A percentile compares a stretch with the other conserved stretches of the same genome.
phyloP scores from a whole-genome alignment of 2,329 filamentous ascomycete genomes.

The Trichoderma breve region DNA sequence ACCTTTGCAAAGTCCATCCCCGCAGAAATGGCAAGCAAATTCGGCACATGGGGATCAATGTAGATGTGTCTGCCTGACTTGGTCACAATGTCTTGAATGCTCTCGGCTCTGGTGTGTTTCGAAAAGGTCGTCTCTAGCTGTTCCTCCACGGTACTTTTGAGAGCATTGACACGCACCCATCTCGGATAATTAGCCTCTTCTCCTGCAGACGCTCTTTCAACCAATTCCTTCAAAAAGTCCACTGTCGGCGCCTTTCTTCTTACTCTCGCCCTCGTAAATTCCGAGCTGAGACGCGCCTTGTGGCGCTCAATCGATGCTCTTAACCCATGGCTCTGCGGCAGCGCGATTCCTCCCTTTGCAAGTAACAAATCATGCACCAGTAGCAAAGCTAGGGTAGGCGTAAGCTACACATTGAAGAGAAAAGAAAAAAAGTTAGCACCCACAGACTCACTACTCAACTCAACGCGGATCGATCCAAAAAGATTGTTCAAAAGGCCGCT shows the following conservation, averaged over 20 bases:
- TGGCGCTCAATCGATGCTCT: constrained; percentile 74
- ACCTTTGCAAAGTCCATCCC: constrained; percentile 70
- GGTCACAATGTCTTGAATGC: constrained; percentile 55
- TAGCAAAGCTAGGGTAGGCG: constrained; percentile 74
- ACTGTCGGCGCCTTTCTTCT: constrained; percentile 67
- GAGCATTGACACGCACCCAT: constrained; percentile 85
- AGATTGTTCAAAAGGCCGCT: not conserved
- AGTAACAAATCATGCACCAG: constrained; percentile 85
- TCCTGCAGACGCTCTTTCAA: constrained; percentile 51
- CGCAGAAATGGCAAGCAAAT: constrained; percentile 76
- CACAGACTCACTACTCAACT: not conserved
- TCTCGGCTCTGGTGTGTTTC: constrained; percentile 55
- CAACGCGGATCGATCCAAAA: not conserved
- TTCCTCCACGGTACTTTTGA: constrained; percentile 67
- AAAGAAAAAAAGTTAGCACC: not conserved
- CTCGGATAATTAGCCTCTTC: constrained; percentile 67
- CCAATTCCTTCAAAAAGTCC: constrained; percentile 59
- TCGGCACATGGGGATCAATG: constrained; percentile 78
- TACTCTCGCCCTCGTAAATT: constrained; percentile 77
- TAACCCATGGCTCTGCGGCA: constrained; percentile 76
- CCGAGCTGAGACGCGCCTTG: constrained; percentile 74
- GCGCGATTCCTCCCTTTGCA: constrained; percentile 75
- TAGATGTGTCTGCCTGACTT: constrained; percentile 54
- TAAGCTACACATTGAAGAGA: constrained; percentile 57
- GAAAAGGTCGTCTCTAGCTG: constrained; percentile 75